Percentiles rank a stretch among this genome's conserved stretches.
Evolutionary conservation across 2,329 filamentous ascomycete genomes (phyloP).

Genomic region (Ophidiomyces ophidiicola): DNA sequence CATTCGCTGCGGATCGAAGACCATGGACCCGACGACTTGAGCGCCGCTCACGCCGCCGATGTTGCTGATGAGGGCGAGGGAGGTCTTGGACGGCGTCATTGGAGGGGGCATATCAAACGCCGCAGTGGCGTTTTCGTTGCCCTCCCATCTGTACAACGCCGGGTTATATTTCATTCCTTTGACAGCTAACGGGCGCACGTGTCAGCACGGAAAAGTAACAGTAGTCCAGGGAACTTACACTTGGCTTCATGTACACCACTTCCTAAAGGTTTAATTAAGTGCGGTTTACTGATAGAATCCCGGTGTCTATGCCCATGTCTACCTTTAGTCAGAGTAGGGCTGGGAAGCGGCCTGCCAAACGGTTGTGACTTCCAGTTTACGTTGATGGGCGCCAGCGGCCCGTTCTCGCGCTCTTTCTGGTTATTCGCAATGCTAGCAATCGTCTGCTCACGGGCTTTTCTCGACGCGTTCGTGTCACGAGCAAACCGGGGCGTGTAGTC

Average conservation of each 20-base stretch:
- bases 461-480: conserved; percentile 53
- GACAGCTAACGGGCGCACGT: conserved; percentile 45
- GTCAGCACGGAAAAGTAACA: conserved; percentile 14
- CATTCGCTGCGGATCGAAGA: conserved; percentile 95
- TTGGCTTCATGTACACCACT: conserved; percentile 62
- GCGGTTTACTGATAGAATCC: conserved; percentile 50
- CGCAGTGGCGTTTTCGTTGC: conserved; percentile 75
- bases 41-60: conserved; percentile 74
- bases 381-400: conserved; percentile 41
- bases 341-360: conserved; percentile 39
- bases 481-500: conserved; percentile 51
- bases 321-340: conserved; percentile 38
- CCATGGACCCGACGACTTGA: conserved; percentile 94
- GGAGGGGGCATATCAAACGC: conserved; percentile 56
- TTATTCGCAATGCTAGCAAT: conserved; percentile 35
- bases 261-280: conserved; percentile 75
- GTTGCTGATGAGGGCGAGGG: conserved; percentile 72
- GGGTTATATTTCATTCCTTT: conserved; percentile 98
- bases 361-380: conserved; percentile 50
- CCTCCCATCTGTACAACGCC: conserved; percentile 77
- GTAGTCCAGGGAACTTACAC: conserved; percentile 45
- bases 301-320: conserved; percentile 30
- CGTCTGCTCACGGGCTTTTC: conserved; percentile 51
- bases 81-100: conserved; percentile 33
- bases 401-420: conserved; percentile 29